Percentiles rank a stretch among this genome's conserved stretches.
Evolutionary conservation across 768 basidiomycete species (phyloP).

Genomic region (Phaffia tasmanica): DNA sequence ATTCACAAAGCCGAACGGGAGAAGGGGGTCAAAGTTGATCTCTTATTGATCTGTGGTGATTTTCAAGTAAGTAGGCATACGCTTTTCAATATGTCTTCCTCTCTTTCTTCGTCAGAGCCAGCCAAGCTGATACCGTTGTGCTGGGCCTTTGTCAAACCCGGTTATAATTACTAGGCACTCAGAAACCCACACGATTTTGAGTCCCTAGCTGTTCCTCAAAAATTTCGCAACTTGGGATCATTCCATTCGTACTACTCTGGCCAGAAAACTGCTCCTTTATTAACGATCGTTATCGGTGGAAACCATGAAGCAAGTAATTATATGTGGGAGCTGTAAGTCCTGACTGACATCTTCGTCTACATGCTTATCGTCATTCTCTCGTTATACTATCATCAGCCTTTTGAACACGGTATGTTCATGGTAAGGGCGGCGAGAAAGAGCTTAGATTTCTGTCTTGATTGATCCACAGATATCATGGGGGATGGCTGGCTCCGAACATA

Average conservation of each 20-base stretch:
- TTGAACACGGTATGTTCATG: background rate
- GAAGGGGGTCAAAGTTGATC: constrained; percentile 60
- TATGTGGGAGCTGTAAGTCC: constrained; percentile 79
- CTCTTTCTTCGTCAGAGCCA: background rate
- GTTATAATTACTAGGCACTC: constrained; percentile 49
- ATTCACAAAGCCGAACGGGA: constrained; percentile 53
- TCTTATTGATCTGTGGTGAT: constrained; percentile 89
- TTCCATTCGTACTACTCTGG: constrained; percentile 84
- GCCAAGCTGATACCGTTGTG: background rate
- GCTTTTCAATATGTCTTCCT: background rate
- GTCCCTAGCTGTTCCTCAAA: constrained; percentile 81
- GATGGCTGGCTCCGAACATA: constrained; percentile 92
- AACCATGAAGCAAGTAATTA: constrained; percentile 98
- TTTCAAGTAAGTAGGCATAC: constrained; percentile 44
- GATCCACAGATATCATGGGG: constrained; percentile 72
- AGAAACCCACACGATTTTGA: constrained; percentile 73
- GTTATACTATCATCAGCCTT: too few species aligned
- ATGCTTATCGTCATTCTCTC: background rate
- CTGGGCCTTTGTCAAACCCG: background rate
- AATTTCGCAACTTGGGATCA: constrained; percentile 70
- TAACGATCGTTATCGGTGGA: constrained; percentile 91
- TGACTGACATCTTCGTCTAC: background rate
- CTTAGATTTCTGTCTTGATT: constrained; percentile 5
- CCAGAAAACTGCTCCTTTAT: constrained; percentile 62
- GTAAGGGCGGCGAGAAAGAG: constrained; percentile 12